phyloP scores from a whole-genome alignment of 2,329 filamentous ascomycete genomes.

The Ophiocordyceps camponoti-saundersi region DNA sequence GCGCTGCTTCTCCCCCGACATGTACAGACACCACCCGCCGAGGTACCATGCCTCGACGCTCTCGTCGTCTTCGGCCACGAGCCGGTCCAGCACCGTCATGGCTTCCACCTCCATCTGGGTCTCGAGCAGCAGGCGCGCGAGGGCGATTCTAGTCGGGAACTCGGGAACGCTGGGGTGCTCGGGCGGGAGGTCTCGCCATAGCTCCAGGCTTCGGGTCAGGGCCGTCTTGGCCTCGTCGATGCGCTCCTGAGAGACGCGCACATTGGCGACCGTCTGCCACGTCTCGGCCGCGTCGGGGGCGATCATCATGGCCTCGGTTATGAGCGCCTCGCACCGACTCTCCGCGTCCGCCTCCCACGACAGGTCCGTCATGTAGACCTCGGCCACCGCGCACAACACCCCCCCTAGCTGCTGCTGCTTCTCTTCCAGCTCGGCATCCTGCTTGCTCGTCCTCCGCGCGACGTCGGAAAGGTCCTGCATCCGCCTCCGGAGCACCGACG shows the following conservation, averaged over 20 bases:
- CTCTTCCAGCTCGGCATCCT: conserved; percentile 35
- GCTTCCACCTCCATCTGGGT: conserved; percentile 74
- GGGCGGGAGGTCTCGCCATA: conserved; percentile 69
- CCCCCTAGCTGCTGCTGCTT: conserved; percentile 72
- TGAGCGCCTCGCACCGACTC: conserved; percentile 65
- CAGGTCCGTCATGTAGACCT: conserved; percentile 98
- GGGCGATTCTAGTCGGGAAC: conserved; percentile 69
- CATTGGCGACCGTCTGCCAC: conserved; percentile 88
- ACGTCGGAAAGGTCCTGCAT: conserved; percentile 45
- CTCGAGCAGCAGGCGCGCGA: conserved; percentile 78
- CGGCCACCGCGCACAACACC: conserved; percentile 82
- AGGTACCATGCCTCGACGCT: conserved; percentile 96
- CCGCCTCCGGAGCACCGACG: conserved; percentile 52
- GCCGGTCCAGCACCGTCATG: conserved; percentile 64
- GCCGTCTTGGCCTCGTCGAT: conserved; percentile 66
- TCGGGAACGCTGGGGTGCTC: conserved; percentile 61
- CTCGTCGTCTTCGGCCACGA: conserved; percentile 78
- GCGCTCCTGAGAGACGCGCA: conserved; percentile 76
- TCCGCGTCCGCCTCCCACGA: conserved; percentile 89
- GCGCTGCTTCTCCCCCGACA: conserved; percentile 53
- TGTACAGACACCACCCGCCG: conserved; percentile 80
- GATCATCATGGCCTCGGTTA: conserved; percentile 79
- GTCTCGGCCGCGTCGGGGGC: conserved; percentile 71
- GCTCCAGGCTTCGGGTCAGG: conserved; percentile 57
- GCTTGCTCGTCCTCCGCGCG: conserved; percentile 17